Conservation (phyloP, 2,329 filamentous ascomycete species). For the Dryadomyces quercus-mongolicae region DNA sequence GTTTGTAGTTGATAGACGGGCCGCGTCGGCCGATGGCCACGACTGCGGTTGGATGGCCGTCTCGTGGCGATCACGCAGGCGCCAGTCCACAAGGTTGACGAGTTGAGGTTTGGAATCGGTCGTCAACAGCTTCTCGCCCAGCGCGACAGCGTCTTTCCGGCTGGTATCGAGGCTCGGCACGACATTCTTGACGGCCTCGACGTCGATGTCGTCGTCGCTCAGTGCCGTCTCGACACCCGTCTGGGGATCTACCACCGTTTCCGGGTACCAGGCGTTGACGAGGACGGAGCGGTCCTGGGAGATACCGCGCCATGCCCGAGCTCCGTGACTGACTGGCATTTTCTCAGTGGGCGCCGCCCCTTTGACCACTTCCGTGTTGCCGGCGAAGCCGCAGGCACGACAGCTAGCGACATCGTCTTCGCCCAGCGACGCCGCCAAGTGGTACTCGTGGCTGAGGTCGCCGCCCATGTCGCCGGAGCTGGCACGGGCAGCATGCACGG, state of each 20-base stretch:
- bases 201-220: slow-evolving; percentile 27
- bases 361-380: slow-evolving; percentile 65
- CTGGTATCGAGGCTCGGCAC: slow-evolving; percentile 57
- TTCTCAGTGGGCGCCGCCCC: neutral
- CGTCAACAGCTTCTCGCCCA: slow-evolving; percentile 37
- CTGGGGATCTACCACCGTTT: slow-evolving; percentile 8
- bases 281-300: slow-evolving; percentile 55
- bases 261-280: slow-evolving; percentile 57
- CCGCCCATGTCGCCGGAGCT: slow-evolving; percentile 97
- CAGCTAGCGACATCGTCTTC: slow-evolving; percentile 81
- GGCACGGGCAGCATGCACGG: slow-evolving; percentile 74
- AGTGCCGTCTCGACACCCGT: slow-evolving; percentile 11
- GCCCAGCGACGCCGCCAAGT: slow-evolving; percentile 65
- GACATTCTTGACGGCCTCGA: slow-evolving; percentile 51
- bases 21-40: neutral
- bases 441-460: slow-evolving; percentile 87
- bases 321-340: neutral
- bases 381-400: slow-evolving; percentile 57
- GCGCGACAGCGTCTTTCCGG: slow-evolving; percentile 43
- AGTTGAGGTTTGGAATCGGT: slow-evolving; percentile 15
- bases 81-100: slow-evolving; percentile 25
- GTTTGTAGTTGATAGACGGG: neutral
- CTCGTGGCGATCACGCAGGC: slow-evolving; percentile 12
- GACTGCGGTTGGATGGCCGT: neutral
- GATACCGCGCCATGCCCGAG: slow-evolving; percentile 48